phyloP scores from a whole-genome alignment of 1,284 basidiomycete species.

The Sporisorium exsertum region DNA sequence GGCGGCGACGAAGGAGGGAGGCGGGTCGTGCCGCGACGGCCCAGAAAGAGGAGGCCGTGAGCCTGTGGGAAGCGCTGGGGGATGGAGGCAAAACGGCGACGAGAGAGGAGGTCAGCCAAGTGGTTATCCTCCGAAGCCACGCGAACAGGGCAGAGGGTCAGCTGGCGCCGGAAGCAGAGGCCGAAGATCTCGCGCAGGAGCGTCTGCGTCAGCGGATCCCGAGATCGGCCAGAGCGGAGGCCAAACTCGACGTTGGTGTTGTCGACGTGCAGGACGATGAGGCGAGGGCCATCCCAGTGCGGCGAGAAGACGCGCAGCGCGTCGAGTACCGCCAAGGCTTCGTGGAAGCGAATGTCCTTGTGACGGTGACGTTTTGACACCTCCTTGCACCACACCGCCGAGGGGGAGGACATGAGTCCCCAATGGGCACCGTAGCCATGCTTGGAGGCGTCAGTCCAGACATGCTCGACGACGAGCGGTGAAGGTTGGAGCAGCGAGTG shows the following conservation, averaged over 20 bases:
- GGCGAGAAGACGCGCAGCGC: neutral
- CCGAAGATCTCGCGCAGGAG: slow-evolving; percentile 4
- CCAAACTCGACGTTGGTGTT: slow-evolving; percentile 3
- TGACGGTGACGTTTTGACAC: neutral
- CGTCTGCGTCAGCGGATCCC: neutral
- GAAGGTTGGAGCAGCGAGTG: no score
- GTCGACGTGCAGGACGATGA: neutral
- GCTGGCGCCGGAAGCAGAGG: neutral
- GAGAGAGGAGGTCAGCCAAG: slow-evolving; percentile 4
- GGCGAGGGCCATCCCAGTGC: neutral
- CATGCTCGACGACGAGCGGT: no score
- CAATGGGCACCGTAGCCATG: no score
- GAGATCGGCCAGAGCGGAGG: neutral
- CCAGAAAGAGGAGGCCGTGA: no score
- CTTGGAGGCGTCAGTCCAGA: no score
- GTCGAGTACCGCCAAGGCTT: slow-evolving; percentile 3
- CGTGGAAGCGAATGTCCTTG: slow-evolving; percentile 10
- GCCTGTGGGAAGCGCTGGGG: no score
- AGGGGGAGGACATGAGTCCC: neutral
- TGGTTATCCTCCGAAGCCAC: neutral
- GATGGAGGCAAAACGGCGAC: neutral
- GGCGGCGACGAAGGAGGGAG: no score
- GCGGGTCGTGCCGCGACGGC: no score
- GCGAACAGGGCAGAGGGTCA: neutral
- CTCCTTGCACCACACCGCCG: neutral